Base-by-base conservation (phyloP, 768 basidiomycete genomes). In the Russula ochroleuca region DNA sequence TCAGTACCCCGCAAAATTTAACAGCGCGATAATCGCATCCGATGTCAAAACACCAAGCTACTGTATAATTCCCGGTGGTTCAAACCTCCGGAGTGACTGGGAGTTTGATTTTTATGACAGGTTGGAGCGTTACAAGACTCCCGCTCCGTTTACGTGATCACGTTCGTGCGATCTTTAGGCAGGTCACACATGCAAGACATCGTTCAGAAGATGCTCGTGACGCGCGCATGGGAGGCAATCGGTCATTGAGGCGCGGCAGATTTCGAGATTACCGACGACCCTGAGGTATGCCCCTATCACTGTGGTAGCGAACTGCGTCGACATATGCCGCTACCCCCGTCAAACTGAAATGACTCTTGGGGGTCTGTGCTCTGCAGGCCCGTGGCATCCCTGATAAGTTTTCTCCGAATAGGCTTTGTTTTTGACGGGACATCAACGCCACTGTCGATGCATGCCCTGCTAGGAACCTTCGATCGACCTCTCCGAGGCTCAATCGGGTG, bases 391-490 rank as follows among this genome's bases (percentile, higher is more conserved):
- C 23, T 28, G 11, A 7, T 15, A 13, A 0, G 37, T 21, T 9
- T 9, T 40, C 21, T 1, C 35, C 28, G 28, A 28, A 28, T 59
- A n/a, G 19, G 37, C 19, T n/a, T 59, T 19, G 40, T 23, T 33
- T 28, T 23, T 23, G 40, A 35, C 51, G n/a, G 1, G n/a, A 41
- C 51, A 23, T 60, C 40, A 43, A 41, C 59, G 33, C 51, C 51
- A 61, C 41, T 21, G 21, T 3, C 59, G 33, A 53, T 61, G 31
- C 15, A 31, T 15, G 8, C 40, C 50, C n/a, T 60, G 59, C 28
- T 21, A 61, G 51, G 59, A 43, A 61, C 59, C 50, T 45, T 37
- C 51, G 23, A 15, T 14, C n/a, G 23, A 37, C 13, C 25, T 43
- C 41, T 25, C 28, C 25, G 49, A 47, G 50, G 51, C 59, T 21